Conservation (phyloP, 2,329 filamentous ascomycete genomes). For the Elsinoe necatrix region DNA sequence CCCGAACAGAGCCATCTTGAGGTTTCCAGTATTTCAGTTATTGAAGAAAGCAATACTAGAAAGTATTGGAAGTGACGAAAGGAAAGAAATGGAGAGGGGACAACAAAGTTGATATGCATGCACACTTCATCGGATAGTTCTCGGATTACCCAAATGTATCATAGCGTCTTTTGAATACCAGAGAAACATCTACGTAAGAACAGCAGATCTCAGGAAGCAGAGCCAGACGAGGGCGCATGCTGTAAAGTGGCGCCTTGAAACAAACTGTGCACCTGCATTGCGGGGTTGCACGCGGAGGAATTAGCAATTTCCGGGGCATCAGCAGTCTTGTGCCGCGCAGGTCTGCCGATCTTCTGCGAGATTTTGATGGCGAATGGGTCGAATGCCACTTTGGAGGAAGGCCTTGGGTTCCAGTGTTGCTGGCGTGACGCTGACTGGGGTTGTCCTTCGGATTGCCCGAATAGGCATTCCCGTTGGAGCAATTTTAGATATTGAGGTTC, state of each 20-base stretch:
- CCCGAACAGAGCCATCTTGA: background rate
- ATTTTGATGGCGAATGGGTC: background rate
- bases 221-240: background rate
- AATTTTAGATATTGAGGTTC: background rate
- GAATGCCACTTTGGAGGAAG: background rate
- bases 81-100: background rate
- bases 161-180: background rate
- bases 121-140: background rate
- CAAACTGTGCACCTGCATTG: background rate
- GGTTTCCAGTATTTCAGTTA: background rate
- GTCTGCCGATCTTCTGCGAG: background rate
- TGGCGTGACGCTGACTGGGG: background rate
- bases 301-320: background rate
- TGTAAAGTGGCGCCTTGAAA: conserved; percentile 10
- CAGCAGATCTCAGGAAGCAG: background rate
- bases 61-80: background rate
- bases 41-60: background rate
- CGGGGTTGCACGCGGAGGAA: background rate
- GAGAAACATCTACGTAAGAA: conserved; percentile 3
- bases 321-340: background rate
- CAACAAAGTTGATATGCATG: background rate
- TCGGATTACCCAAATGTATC: conserved; percentile 13
- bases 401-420: background rate
- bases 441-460: background rate
- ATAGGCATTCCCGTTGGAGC: background rate